These are phyloP conservation scores for Penicillium verrucosum DNA, from an alignment of 2,329 filamentous ascomycete genomes.

Conservation along the genomic window DNA sequence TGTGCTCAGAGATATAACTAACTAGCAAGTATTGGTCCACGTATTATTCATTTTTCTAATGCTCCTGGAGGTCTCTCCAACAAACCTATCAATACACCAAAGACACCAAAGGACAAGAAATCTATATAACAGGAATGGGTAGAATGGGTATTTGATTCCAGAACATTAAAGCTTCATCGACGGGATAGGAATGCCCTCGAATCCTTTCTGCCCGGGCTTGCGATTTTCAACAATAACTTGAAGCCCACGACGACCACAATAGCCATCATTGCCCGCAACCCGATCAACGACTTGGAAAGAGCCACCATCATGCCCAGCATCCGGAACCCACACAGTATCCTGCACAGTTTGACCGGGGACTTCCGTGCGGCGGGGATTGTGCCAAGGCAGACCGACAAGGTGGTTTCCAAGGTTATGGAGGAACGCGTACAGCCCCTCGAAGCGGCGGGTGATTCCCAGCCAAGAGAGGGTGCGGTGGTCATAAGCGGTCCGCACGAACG, in stretches of 20 bases:
- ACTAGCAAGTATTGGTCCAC: not conserved
- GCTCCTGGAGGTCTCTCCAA: not conserved
- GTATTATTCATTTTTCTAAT: not conserved
- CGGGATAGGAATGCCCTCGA: slow-evolving; percentile 44
- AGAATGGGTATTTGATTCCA: slow-evolving; percentile 3
- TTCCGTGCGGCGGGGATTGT: slow-evolving; percentile 61
- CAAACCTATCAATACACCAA: not conserved
- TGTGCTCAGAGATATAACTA: not conserved
- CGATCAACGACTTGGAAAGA: slow-evolving; percentile 41
- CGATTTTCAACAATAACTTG: slow-evolving; percentile 46
- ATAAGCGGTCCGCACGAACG: slow-evolving; percentile 70
- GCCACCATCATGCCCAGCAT: slow-evolving; percentile 26
- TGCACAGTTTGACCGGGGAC: slow-evolving; percentile 51
- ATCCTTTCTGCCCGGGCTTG: slow-evolving; percentile 44
- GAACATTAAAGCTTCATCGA: slow-evolving; percentile 7
- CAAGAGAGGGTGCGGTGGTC: slow-evolving; percentile 55
- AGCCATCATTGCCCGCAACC: slow-evolving; percentile 44
- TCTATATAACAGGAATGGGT: not conserved
- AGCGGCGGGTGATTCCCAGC: slow-evolving; percentile 59
- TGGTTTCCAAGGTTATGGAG: slow-evolving; percentile 59
- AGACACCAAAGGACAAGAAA: not conserved
- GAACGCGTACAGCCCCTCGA: slow-evolving; percentile 62
- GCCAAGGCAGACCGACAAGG: slow-evolving; percentile 55
- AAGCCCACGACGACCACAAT: slow-evolving; percentile 43
- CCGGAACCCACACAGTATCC: slow-evolving; percentile 43